phyloP scores from a whole-genome alignment of 495 filamentous ascomycete species.

The Neurospora hispaniola region DNA sequence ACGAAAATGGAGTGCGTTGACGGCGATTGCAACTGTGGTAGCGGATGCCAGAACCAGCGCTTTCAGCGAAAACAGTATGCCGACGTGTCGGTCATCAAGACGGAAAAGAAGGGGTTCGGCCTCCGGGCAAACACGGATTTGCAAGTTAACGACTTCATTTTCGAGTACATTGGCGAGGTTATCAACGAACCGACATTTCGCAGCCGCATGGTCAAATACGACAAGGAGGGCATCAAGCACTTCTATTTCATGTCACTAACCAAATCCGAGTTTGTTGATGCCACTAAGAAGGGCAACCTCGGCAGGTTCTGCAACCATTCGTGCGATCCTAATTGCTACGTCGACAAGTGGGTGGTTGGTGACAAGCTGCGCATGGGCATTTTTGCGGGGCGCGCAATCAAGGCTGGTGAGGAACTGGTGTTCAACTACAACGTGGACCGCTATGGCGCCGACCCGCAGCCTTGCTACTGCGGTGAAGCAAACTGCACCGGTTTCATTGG shows the following conservation, averaged over 20 bases:
- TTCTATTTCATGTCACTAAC: constrained; percentile 99
- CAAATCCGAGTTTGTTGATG: constrained; percentile 94
- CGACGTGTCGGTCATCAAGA: constrained; percentile 87
- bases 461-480: constrained; percentile 89
- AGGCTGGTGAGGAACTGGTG: constrained; percentile 89
- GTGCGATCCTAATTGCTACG: constrained; percentile 97
- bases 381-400: constrained; percentile 80
- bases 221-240: constrained; percentile 92
- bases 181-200: constrained; percentile 87
- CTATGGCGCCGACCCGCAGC: constrained; percentile 92
- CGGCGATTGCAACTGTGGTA: constrained; percentile 74
- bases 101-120: constrained; percentile 93
- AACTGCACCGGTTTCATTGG: constrained; percentile 97
- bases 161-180: constrained; percentile 97
- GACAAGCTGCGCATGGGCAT: constrained; percentile 98
- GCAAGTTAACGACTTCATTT: constrained; percentile 79
- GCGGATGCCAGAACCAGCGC: constrained; percentile 84
- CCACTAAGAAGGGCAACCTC: constrained; percentile 92
- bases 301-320: constrained; percentile 98
- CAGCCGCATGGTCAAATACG: constrained; percentile 80
- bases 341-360: constrained; percentile 99
- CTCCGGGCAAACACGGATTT: constrained; percentile 71
- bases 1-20: constrained; percentile 95
- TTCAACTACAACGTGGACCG: constrained; percentile 99
- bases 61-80: constrained; percentile 90